A percentile compares a stretch with the other conserved stretches of the same genome.
Conservation (phyloP, 352 stramenopile genomes). For the Phytophthora nicotianae region DNA sequence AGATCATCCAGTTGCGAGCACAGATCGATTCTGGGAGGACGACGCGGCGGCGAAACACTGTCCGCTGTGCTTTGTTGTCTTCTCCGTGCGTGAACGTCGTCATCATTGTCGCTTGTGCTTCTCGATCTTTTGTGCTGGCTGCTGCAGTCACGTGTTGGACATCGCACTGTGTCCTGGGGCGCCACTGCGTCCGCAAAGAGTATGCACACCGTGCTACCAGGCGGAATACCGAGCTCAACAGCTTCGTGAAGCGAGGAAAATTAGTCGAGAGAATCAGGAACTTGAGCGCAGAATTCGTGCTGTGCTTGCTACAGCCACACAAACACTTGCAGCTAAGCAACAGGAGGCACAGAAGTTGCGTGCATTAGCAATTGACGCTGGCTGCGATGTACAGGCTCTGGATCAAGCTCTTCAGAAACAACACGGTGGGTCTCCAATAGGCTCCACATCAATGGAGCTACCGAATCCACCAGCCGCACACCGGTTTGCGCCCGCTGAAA, state of each 20-base stretch:
- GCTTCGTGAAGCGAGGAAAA: conserved; percentile 49
- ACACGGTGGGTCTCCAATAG: conserved; percentile 39
- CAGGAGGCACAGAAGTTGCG: conserved; percentile 54
- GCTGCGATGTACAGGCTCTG: conserved; percentile 55
- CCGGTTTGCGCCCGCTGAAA: conserved; percentile 61
- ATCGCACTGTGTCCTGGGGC: conserved; percentile 67
- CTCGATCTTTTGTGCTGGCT: conserved; percentile 69
- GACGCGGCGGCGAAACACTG: conserved; percentile 48
- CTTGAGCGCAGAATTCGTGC: conserved; percentile 57
- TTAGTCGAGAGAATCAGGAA: conserved; percentile 66
- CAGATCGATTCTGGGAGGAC: conserved; percentile 71
- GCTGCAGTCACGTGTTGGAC: conserved; percentile 52
- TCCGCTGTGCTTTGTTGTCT: conserved; percentile 51
- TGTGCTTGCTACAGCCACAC: conserved; percentile 46
- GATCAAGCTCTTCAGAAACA: conserved; percentile 53
- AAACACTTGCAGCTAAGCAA: conserved; percentile 39
- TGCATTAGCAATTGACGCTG: conserved; percentile 39
- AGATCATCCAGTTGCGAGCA: conserved; percentile 56
- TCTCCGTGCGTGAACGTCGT: conserved; percentile 48
- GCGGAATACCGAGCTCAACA: conserved; percentile 55
- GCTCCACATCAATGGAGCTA: conserved; percentile 45
- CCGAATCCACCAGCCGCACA: conserved; percentile 56
- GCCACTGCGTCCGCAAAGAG: conserved; percentile 55
- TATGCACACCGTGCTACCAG: conserved; percentile 63
- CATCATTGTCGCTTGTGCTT: conserved; percentile 82